Evolutionary conservation across 805 yeast species (phyloP).

Genomic region (Kuraishia hungarica): DNA sequence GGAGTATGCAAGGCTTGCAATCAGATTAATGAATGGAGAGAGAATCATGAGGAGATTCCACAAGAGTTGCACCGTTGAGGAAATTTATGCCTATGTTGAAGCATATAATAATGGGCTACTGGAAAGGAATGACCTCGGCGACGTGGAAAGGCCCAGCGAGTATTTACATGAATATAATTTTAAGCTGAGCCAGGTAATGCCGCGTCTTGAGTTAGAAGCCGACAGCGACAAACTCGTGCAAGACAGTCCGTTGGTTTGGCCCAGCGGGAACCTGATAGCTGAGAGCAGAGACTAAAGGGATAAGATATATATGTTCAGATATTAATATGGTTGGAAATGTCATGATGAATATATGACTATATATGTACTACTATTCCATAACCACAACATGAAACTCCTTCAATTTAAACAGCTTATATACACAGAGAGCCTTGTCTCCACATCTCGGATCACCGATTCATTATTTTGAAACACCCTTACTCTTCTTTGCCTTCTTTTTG

Average conservation of each 20-base stretch:
- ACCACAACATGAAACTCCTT: no score
- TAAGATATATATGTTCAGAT: no score
- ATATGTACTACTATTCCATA: no score
- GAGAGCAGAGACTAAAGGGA: constrained; percentile 1
- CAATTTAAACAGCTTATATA: background rate
- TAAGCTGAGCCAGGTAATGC: constrained; percentile 45
- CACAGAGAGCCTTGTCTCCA: background rate
- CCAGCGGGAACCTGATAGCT: constrained; percentile 51
- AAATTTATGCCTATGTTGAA: constrained; percentile 67
- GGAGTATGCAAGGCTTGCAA: constrained; percentile 52
- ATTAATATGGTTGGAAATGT: no score
- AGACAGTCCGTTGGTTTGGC: constrained; percentile 43
- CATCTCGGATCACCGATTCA: background rate
- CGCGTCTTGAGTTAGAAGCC: constrained; percentile 36
- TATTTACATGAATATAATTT: constrained; percentile 42
- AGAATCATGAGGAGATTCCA: constrained; percentile 45
- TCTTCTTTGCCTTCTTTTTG: constrained; percentile 49
- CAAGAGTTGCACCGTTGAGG: constrained; percentile 41
- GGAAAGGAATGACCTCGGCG: constrained; percentile 10
- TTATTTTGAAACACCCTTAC: background rate
- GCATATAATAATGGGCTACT: constrained; percentile 26
- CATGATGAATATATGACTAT: no score
- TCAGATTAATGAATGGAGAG: constrained; percentile 56
- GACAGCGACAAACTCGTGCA: constrained; percentile 21
- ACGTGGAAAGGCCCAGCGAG: constrained; percentile 22